Evolutionary conservation across 1,284 basidiomycete species (phyloP).

Genomic region (Wallemia ichthyophaga): DNA sequence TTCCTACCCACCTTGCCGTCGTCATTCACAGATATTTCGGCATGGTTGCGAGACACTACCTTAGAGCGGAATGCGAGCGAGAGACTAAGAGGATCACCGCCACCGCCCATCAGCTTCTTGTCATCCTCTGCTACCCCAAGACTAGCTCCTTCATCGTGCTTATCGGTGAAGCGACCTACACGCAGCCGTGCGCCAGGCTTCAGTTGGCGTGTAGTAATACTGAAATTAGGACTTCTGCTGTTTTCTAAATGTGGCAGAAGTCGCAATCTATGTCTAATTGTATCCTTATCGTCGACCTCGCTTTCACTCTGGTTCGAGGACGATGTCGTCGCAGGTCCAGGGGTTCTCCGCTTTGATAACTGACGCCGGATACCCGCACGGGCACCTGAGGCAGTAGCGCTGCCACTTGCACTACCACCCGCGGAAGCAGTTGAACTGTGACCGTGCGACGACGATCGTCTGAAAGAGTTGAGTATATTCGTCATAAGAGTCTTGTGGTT

Average conservation of each 20-base stretch:
- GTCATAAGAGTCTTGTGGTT: neutral
- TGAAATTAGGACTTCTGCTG: neutral
- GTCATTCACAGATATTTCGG: constrained; percentile 7
- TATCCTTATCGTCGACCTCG: no score
- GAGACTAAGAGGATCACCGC: neutral
- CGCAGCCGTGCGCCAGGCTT: constrained; percentile 23
- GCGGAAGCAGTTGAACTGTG: no score
- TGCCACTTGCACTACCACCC: neutral
- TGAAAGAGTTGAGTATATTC: neutral
- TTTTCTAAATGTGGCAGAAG: neutral
- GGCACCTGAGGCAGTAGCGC: no score
- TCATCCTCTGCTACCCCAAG: neutral
- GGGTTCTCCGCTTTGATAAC: neutral
- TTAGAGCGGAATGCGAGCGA: constrained; percentile 70
- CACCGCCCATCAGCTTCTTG: neutral
- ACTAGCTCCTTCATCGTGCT: constrained; percentile 5
- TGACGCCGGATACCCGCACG: neutral
- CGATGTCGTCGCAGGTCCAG: neutral
- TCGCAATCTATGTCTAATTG: neutral
- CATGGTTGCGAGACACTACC: constrained; percentile 68
- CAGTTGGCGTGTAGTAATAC: neutral
- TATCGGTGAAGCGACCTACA: constrained; percentile 71
- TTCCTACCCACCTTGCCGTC: constrained; percentile 8
- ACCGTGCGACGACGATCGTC: neutral
- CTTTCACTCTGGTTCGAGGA: no score